phyloP scores from a whole-genome alignment of 2,329 filamentous ascomycete species.

The Falciphora oryzae region DNA sequence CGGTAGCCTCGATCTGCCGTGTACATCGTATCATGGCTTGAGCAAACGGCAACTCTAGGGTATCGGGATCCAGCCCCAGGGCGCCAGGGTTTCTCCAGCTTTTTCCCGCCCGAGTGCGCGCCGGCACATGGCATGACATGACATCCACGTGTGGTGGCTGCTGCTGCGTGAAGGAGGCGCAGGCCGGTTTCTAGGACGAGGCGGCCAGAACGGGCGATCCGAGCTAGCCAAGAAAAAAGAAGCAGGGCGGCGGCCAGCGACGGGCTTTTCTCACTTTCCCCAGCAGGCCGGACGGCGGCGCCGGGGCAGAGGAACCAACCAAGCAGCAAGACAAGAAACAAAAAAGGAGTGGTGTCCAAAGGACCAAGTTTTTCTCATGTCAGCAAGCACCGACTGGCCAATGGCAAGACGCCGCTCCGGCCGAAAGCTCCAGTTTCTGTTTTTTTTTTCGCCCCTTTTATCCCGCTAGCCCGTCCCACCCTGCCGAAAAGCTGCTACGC shows the following conservation, averaged over 20 bases:
- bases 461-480: too few species aligned
- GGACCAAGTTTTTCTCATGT: neutral
- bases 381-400: neutral
- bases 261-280: neutral
- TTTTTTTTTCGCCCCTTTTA: neutral
- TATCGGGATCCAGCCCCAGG: too few species aligned
- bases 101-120: too few species aligned
- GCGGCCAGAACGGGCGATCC: neutral
- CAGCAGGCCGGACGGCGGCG: too few species aligned
- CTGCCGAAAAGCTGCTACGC: neutral
- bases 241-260: too few species aligned
- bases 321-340: too few species aligned
- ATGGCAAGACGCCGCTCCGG: neutral
- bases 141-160: neutral
- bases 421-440: neutral
- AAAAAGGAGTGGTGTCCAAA: too few species aligned
- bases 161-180: too few species aligned
- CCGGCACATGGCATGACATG: neutral
- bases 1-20: too few species aligned
- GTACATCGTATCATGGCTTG: too few species aligned
- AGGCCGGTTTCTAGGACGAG: neutral
- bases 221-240: neutral
- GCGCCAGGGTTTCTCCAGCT: too few species aligned
- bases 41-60: too few species aligned
- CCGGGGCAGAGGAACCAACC: neutral